Evolutionary conservation across 805 yeast genomes (phyloP).

Genomic region (Cyberlindnera sargentensis): DNA sequence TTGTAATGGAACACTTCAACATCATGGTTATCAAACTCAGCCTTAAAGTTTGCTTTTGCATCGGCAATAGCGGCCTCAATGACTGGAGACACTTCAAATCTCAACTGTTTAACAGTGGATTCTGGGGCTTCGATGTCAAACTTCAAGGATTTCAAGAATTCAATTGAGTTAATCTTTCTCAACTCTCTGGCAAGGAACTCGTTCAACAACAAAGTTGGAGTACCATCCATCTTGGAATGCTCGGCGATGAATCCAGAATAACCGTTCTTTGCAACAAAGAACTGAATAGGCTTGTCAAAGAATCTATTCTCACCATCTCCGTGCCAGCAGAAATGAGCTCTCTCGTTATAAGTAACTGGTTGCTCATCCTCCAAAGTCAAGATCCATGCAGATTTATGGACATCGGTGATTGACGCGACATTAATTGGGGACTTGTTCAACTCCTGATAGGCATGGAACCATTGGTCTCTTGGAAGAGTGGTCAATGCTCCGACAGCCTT

Average conservation of each 20-base stretch:
- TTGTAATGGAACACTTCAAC: conserved; percentile 73
- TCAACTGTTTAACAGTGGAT: conserved; percentile 27
- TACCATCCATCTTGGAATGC: conserved; percentile 97
- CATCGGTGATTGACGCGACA: conserved; percentile 51
- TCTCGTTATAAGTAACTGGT: conserved; percentile 77
- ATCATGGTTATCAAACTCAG: conserved; percentile 54
- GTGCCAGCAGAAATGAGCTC: conserved; percentile 85
- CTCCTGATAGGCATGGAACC: conserved; percentile 54
- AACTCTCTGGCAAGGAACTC: conserved; percentile 61
- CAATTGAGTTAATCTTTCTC: conserved; percentile 34
- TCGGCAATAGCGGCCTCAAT: conserved; percentile 42
- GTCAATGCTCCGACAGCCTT: conserved; percentile 65
- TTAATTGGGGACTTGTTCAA: conserved; percentile 57
- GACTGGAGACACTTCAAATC: conserved; percentile 52
- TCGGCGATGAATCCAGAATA: conserved; percentile 92
- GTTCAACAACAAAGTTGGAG: conserved; percentile 86
- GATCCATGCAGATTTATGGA: conserved; percentile 74
- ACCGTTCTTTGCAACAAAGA: conserved; percentile 75
- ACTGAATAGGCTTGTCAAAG: conserved; percentile 88
- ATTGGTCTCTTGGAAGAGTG: conserved; percentile 77
- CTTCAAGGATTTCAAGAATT: conserved; percentile 19
- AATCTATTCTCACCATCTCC: conserved; percentile 91
- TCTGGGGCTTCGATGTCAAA: conserved; percentile 2
- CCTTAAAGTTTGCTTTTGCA: conserved; percentile 52
- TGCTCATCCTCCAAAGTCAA: conserved; percentile 66